Evolutionary conservation across 352 stramenopile species (phyloP).

Genomic region (Globisporangium solare): DNA sequence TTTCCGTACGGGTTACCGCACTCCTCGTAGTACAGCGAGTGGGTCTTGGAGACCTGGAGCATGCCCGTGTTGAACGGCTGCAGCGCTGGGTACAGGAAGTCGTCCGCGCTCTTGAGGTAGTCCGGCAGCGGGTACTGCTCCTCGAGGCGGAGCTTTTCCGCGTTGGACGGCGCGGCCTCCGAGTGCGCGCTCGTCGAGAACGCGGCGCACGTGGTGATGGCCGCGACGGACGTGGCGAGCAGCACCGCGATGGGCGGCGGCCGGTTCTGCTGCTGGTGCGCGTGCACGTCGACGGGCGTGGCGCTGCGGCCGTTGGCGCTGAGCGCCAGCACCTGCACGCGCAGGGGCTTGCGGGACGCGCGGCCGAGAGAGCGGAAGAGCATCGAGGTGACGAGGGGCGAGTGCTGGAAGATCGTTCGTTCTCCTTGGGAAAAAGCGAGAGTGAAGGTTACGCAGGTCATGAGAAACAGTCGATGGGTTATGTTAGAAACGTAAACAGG

Average conservation of each 20-base stretch:
- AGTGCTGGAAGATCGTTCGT: no score
- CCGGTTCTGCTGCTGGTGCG: conserved; percentile 1
- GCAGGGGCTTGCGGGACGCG: conserved; percentile 17
- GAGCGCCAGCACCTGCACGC: conserved; percentile 15
- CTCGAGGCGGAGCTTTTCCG: background rate
- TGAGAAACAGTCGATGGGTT: no score
- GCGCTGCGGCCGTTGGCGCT: conserved; percentile 12
- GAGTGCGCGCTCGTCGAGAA: conserved; percentile 18
- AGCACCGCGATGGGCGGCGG: conserved; percentile 3
- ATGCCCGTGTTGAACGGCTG: conserved; percentile 80
- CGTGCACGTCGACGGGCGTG: conserved; percentile 12
- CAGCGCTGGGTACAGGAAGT: conserved; percentile 80
- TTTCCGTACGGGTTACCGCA: conserved; percentile 84
- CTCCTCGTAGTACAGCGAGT: conserved; percentile 91
- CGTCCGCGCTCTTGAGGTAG: conserved; percentile 45
- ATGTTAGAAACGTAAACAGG: no score
- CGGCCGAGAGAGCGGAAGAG: conserved; percentile 19
- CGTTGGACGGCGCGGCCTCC: background rate
- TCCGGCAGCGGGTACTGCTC: conserved; percentile 18
- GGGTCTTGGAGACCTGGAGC: conserved; percentile 75
- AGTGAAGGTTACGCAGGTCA: no score
- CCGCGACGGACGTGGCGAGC: conserved; percentile 6
- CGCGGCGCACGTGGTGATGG: conserved; percentile 5
- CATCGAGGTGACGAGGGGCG: conserved; percentile 1
- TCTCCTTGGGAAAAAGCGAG: no score